Percentiles rank a stretch among this genome's conserved stretches.
Evolutionary conservation across 345 rosid species (phyloP).

Genomic region (Gossypium ekmanianum): DNA sequence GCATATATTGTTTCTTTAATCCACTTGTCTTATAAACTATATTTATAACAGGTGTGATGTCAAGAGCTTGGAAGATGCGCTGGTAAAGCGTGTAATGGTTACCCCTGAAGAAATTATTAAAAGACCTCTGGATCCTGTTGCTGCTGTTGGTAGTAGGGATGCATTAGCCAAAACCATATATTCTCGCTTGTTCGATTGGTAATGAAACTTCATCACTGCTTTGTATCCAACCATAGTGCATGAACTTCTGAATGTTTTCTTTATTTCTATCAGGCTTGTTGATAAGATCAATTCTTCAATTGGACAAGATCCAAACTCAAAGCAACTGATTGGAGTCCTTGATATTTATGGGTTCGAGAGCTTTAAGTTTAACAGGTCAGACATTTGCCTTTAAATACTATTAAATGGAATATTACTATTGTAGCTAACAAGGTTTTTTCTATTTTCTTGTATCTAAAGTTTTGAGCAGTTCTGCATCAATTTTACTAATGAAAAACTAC

Average conservation of each 20-base stretch:
- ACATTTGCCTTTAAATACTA: constrained; percentile 21
- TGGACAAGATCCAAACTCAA: constrained; percentile 99
- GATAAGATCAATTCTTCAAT: constrained; percentile 88
- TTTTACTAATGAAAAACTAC: constrained; percentile 97
- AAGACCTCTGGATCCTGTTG: constrained; percentile 87
- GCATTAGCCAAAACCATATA: constrained; percentile 94
- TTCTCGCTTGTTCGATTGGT: constrained; percentile 99
- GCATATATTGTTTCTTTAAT: constrained; percentile 20
- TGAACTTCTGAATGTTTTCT: constrained; percentile 4
- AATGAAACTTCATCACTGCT: constrained; percentile 24
- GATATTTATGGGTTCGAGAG: constrained; percentile 99
- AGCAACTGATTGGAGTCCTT: constrained; percentile 90
- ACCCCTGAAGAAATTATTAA: constrained; percentile 99
- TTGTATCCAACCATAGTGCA: constrained; percentile 16
- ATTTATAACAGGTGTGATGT: constrained; percentile 65
- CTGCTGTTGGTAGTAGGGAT: constrained; percentile 91
- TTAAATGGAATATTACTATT: constrained; percentile 7
- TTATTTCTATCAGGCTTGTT: constrained; percentile 72
- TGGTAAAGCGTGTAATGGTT: constrained; percentile 98
- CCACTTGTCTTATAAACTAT: constrained; percentile 15
- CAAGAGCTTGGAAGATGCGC: constrained; percentile 88
- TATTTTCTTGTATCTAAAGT: constrained; percentile 31
- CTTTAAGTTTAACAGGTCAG: constrained; percentile 91
- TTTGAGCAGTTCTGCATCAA: constrained; percentile 99
- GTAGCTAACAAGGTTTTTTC: constrained; percentile 24